Evolutionary conservation across 305 asterid genomes (phyloP).

Genomic region (Rubia tinctorum): DNA sequence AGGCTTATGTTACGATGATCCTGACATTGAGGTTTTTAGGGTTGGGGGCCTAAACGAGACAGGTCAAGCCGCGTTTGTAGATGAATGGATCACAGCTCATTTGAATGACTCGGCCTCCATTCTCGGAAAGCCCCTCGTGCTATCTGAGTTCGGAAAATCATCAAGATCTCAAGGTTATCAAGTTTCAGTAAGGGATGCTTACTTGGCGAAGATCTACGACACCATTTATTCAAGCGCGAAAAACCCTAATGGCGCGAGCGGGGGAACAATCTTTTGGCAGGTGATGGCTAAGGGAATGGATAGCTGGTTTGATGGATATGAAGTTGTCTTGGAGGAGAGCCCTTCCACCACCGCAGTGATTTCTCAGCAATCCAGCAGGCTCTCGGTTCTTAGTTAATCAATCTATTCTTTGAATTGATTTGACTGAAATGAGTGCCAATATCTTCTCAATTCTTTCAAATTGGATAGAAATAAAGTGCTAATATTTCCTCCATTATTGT

Average conservation of each 20-base stretch:
- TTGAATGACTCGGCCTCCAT: constrained; percentile 30
- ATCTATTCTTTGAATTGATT: background rate
- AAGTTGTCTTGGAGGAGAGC: constrained; percentile 37
- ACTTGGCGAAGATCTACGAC: constrained; percentile 29
- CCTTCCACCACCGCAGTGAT: constrained; percentile 42
- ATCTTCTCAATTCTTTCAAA: background rate
- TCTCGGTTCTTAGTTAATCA: constrained; percentile 12
- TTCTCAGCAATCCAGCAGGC: constrained; percentile 33
- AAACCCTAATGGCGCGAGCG: constrained; percentile 31
- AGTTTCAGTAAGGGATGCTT: constrained; percentile 28
- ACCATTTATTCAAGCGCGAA: constrained; percentile 32
- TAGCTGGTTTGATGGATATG: constrained; percentile 46
- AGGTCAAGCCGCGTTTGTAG: constrained; percentile 31
- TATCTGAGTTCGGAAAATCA: constrained; percentile 46
- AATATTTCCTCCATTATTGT: background rate
- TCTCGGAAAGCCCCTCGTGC: constrained; percentile 36
- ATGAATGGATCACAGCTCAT: constrained; percentile 42
- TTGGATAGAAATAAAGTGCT: background rate
- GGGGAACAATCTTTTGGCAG: constrained; percentile 57
- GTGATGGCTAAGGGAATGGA: constrained; percentile 51
- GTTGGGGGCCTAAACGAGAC: constrained; percentile 19
- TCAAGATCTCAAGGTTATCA: constrained; percentile 29
- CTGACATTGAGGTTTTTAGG: constrained; percentile 16
- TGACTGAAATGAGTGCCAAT: background rate
- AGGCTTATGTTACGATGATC: background rate